Base-by-base conservation (phyloP, 116 monocot species). In the Zostera marina region DNA sequence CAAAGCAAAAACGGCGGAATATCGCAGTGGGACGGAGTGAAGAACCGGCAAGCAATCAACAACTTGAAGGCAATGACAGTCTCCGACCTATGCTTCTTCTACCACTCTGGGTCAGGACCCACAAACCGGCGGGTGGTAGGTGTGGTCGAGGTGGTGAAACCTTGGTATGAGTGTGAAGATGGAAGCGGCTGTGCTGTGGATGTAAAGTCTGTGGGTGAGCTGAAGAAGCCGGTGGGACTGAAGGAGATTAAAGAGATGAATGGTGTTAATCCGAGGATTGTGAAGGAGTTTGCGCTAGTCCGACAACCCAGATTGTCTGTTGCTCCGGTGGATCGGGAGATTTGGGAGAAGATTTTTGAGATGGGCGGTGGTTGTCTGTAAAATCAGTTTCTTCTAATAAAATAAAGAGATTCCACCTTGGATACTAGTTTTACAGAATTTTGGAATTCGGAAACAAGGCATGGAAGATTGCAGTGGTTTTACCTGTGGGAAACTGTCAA, bases 1-100 rank as follows among this genome's bases (percentile, higher is more conserved):
- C 93, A 93, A 49, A 62, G 58, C 10, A 49, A 70, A 49, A 67
- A 70, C 75, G 77, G 75, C 25, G 84, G 93, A 22, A 14, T 84
- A 8, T 71, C 84, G 9, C 58, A 61, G 57, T 93, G 93, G 93
- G 93, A 93, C 62, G 93, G 93, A 62, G 93, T 93, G 15, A 67
- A 60, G 58, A 93, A 93, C 74, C 69, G 76, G 25, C 93, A 93
- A 66, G 88, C 88, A 32, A 55, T 75, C 67, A 94, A 94, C 67
- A 63, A 88, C 76, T 44, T 94, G 52, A 79, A 63, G 68, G 53
- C 84, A 53, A 94, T 94, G 94, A 61, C 51, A 7, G 7, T 7
- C 41, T 79, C 81, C 44, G 94, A 94, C 65, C 79, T 64, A 21
- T 94, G 88, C 73, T 88, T 94, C 81, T 94, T 94, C 77, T 94